Evolutionary conservation across 2,329 filamentous ascomycete species (phyloP).

Genomic region (Fusarium papillatum): DNA sequence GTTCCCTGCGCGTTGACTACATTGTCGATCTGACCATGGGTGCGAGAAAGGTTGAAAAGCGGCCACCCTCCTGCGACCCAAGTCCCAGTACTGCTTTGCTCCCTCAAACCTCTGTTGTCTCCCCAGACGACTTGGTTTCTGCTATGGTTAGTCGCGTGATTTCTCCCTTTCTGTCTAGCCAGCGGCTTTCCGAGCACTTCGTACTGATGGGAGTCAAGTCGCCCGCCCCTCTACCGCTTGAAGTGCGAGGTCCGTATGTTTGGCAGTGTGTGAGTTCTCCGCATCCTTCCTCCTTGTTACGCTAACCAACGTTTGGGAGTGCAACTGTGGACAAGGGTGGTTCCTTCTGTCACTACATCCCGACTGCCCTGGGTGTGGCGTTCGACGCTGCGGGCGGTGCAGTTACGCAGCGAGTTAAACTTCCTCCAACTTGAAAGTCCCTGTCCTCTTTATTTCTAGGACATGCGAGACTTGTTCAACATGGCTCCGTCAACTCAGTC

Average conservation of each 20-base stretch:
- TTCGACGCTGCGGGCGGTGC: neutral
- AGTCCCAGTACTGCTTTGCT: neutral
- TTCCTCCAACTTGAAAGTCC: neutral
- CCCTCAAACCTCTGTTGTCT: neutral
- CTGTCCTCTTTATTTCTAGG: fast-evolving
- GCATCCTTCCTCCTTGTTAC: fast-evolving
- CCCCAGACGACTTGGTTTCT: neutral
- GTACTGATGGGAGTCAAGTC: neutral
- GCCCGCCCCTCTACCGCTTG: neutral
- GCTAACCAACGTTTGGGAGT: neutral
- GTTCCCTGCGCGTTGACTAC: fast-evolving
- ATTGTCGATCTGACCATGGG: neutral
- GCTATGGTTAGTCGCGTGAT: neutral
- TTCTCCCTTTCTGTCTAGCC: neutral
- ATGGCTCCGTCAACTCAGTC: fast-evolving
- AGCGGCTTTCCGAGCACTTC: neutral
- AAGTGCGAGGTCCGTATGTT: fast-evolving
- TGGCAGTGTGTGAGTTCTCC: neutral
- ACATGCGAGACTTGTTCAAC: fast-evolving
- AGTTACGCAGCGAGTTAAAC: neutral
- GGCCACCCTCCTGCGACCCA: fast-evolving
- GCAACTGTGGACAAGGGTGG: neutral
- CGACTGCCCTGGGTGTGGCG: too few species aligned
- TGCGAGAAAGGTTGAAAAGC: neutral
- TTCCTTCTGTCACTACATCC: too few species aligned